phyloP scores from a whole-genome alignment of 768 basidiomycete genomes.

The Pleurotus tuber-regium region DNA sequence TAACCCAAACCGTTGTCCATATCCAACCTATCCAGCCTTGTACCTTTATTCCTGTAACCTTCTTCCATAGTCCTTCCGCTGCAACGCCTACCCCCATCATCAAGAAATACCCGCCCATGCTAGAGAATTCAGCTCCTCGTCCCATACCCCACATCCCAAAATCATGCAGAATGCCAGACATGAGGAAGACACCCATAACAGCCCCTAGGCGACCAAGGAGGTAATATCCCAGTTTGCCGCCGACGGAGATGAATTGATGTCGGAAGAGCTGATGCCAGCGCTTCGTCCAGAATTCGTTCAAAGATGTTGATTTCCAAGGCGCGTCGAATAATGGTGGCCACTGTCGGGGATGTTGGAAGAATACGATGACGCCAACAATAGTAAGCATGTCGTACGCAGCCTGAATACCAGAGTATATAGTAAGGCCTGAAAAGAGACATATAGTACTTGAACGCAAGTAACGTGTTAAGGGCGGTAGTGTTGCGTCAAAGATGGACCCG shows the following conservation, averaged over 20 bases:
- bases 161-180: slow-evolving; percentile 62
- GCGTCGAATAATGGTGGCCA: slow-evolving; percentile 65
- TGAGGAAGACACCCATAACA: slow-evolving; percentile 55
- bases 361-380: slow-evolving; percentile 40
- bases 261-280: slow-evolving; percentile 74
- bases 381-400: slow-evolving; percentile 38
- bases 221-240: slow-evolving; percentile 38
- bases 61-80: slow-evolving; percentile 47
- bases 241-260: slow-evolving; percentile 51
- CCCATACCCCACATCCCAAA: slow-evolving; percentile 58
- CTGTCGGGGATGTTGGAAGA: slow-evolving; percentile 45
- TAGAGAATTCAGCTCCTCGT: slow-evolving; percentile 42
- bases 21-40: slow-evolving; percentile 45
- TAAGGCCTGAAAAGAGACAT: slow-evolving; percentile 39
- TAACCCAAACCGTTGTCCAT: slow-evolving; percentile 50
- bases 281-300: slow-evolving; percentile 59
- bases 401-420: slow-evolving; percentile 45
- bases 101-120: slow-evolving; percentile 52
- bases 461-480: slow-evolving; percentile 30
- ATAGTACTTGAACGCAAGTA: slow-evolving; percentile 44
- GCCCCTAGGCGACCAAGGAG: slow-evolving; percentile 46
- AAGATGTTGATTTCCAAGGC: slow-evolving; percentile 57
- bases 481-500: slow-evolving; percentile 40
- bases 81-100: slow-evolving; percentile 52
- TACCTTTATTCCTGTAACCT: slow-evolving; percentile 41